phyloP scores from a whole-genome alignment of 225 moss, liverwort and hornwort genomes.

The Rhytidiadelphus loreus region DNA sequence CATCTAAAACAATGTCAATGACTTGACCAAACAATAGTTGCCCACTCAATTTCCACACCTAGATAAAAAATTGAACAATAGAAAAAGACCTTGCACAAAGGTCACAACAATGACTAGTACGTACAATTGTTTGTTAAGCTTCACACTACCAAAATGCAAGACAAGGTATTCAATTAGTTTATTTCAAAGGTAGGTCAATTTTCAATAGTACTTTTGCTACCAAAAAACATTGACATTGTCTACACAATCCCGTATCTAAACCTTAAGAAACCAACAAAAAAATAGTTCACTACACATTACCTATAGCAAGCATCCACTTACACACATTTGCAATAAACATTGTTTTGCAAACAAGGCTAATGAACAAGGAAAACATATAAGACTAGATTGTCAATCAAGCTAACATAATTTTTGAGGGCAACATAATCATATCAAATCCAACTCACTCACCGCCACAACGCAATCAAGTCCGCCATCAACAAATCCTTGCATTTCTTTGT shows the following conservation, averaged over 20 bases:
- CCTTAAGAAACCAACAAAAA: not conserved
- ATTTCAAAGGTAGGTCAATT: not conserved
- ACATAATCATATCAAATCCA: not conserved
- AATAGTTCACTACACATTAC: not conserved
- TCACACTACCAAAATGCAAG: not conserved
- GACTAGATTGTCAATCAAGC: not conserved
- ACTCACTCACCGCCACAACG: not conserved
- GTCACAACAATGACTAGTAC: too few relatives aligned
- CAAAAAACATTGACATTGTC: not conserved
- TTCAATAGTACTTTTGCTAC: not conserved
- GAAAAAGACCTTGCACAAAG: not conserved
- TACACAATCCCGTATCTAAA: not conserved
- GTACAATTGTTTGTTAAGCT: not conserved
- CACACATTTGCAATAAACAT: not conserved
- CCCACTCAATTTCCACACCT: not conserved
- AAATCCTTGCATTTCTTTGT: not conserved
- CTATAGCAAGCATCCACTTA: not conserved
- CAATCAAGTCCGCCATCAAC: not conserved
- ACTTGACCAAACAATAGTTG: not conserved
- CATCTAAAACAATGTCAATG: not conserved
- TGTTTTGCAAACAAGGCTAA: not conserved
- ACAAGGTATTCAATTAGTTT: not conserved
- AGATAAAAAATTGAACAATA: not conserved
- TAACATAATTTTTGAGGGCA: not conserved
- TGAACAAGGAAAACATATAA: not conserved